Evolutionary conservation across 257 asterid species (phyloP).

Genomic region (Salvia miltiorrhiza): DNA sequence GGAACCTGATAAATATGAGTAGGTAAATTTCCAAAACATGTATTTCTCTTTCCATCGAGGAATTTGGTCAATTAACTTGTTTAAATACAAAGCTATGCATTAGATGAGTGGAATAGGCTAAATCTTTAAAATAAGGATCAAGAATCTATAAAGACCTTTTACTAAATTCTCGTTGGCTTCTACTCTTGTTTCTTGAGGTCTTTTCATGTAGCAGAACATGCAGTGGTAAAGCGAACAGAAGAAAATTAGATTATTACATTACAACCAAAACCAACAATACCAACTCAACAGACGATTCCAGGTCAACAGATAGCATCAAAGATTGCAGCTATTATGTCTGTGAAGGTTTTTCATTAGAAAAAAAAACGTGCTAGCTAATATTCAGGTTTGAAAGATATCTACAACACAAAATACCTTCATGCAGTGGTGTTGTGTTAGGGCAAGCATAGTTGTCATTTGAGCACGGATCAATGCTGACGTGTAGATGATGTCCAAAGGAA

Average conservation of each 20-base stretch:
- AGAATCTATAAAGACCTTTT: neutral
- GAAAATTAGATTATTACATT: neutral
- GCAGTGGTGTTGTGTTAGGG: constrained; percentile 79
- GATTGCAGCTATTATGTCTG: too few species aligned
- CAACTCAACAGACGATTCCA: neutral
- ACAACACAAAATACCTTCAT: constrained; percentile 51
- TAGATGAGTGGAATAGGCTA: too few species aligned
- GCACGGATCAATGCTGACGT: constrained; percentile 84
- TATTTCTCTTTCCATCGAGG: neutral
- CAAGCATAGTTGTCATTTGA: constrained; percentile 96
- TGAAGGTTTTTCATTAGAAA: neutral
- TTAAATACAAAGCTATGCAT: too few species aligned
- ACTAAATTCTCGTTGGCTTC: neutral
- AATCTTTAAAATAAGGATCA: neutral
- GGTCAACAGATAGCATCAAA: neutral
- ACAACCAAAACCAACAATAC: neutral
- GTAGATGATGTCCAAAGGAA: constrained; percentile 78
- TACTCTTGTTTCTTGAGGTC: neutral
- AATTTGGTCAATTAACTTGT: neutral
- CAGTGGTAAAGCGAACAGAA: neutral
- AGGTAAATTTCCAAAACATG: constrained; percentile 21
- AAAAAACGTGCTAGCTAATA: neutral
- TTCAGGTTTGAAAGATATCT: neutral
- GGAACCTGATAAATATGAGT: constrained; percentile 61
- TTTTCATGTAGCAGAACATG: too few species aligned